Evolutionary conservation across 2,329 filamentous ascomycete species (phyloP).

Genomic region (Colletotrichum sp.): DNA sequence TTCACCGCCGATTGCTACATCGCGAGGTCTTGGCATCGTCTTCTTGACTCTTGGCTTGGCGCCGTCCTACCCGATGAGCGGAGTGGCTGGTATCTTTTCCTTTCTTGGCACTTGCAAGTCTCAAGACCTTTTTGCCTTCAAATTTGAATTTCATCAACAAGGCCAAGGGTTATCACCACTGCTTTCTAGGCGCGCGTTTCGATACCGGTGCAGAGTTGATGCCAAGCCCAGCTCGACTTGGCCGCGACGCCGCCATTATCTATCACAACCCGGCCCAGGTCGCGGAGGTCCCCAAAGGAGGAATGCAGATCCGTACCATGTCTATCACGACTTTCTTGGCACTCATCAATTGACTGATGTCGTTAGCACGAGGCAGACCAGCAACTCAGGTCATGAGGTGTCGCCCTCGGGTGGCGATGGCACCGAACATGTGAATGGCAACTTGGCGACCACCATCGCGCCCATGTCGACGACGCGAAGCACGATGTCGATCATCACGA

Average conservation of each 20-base stretch:
- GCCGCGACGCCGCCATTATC: not conserved
- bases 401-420: not conserved
- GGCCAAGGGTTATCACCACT: too few species aligned
- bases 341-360: not conserved
- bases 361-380: not conserved
- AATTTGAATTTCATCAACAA: not conserved
- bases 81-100: not conserved
- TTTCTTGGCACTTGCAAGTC: not conserved
- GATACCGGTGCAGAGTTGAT: not conserved
- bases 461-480: not conserved
- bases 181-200: not conserved
- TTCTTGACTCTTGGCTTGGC: not conserved
- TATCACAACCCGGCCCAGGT: not conserved
- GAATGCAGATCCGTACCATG: not conserved
- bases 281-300: not conserved
- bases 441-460: not conserved
- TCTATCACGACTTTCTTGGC: not conserved
- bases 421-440: not conserved
- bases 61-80: not conserved
- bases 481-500: not conserved
- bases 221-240: slow-evolving; percentile 4
- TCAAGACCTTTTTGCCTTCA: not conserved
- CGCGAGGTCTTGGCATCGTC: slow-evolving; percentile 1
- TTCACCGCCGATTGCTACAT: not conserved
- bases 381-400: not conserved